Conservation (phyloP, 2,329 filamentous ascomycete genomes). For the Laburnicola sp. region DNA sequence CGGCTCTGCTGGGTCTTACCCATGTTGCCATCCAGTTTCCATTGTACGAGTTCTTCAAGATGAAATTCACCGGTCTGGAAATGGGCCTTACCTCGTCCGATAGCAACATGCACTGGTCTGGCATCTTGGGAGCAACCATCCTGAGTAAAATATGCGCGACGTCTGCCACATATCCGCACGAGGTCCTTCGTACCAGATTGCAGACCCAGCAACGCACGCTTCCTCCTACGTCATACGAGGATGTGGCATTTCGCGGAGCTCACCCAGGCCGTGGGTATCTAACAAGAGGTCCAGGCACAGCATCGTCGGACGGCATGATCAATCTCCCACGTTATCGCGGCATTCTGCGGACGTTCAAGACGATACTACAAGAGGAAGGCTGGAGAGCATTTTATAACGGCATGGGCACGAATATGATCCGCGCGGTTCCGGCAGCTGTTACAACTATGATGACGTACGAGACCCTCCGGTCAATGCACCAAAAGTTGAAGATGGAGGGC, state of each 20-base stretch:
- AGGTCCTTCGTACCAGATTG: constrained; percentile 88
- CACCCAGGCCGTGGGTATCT: constrained; percentile 44
- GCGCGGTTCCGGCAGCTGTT: constrained; percentile 90
- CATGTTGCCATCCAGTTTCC: constrained; percentile 98
- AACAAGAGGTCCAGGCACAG: constrained; percentile 49
- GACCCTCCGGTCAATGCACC: constrained; percentile 62
- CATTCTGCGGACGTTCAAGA: constrained; percentile 77
- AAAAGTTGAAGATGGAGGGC: constrained; percentile 58
- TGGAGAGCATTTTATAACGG: constrained; percentile 97
- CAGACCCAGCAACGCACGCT: constrained; percentile 85
- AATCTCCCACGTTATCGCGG: constrained; percentile 68
- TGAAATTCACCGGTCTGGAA: constrained; percentile 81
- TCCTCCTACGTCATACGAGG: constrained; percentile 52
- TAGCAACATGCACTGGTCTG: constrained; percentile 73
- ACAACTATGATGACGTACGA: constrained; percentile 98
- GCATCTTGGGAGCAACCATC: constrained; percentile 85
- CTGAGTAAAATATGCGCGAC: constrained; percentile 93
- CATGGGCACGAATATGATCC: constrained; percentile 96
- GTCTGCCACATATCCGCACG: constrained; percentile 94
- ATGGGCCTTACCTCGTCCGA: constrained; percentile 70
- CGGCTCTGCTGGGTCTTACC: constrained; percentile 85
- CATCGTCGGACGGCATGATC: constrained; percentile 61
- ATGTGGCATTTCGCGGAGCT: constrained; percentile 52
- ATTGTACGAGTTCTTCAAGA: constrained; percentile 91
- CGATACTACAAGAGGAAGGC: constrained; percentile 86